A percentile compares a stretch with the other conserved stretches of the same genome.
Conservation (phyloP, 202 grass and related monocot species). For the Musa balbisiana region DNA sequence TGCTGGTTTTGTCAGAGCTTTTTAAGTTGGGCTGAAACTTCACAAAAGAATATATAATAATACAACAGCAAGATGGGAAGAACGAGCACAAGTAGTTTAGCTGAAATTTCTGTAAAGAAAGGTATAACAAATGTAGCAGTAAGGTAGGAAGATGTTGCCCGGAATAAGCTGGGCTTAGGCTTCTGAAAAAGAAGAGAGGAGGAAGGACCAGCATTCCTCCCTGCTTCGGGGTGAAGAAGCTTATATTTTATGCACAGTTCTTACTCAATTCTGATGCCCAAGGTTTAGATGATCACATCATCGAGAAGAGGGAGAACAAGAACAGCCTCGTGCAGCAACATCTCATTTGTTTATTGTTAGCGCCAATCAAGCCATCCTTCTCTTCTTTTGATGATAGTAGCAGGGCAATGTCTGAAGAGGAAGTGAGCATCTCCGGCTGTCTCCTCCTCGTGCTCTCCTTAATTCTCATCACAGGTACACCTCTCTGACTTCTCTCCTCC, state of each 20-base stretch:
- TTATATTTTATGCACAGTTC: no score
- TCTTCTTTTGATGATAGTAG: conserved; percentile 20
- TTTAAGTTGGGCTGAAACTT: not conserved
- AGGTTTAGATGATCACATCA: not conserved
- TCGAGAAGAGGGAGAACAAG: not conserved
- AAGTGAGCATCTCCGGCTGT: not conserved
- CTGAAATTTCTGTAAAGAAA: no score
- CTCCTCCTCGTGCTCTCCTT: conserved; percentile 22
- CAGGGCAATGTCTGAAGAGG: conserved; percentile 25
- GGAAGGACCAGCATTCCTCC: no score
- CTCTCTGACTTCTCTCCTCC: not conserved
- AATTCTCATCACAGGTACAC: conserved; percentile 17
- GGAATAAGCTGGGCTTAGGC: not conserved
- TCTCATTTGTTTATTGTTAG: not conserved
- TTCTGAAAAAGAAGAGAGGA: not conserved
- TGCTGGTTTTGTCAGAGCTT: not conserved
- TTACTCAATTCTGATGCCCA: no score
- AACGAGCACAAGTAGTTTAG: no score
- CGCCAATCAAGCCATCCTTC: no score
- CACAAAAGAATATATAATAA: no score
- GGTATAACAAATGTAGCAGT: no score
- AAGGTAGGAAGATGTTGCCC: no score
- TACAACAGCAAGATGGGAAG: no score
- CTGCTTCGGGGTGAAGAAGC: no score
- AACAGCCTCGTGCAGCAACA: not conserved